These are phyloP conservation scores for Oryza brachyantha DNA, from an alignment of 176 grass and related monocot species.

Conservation along the genomic window DNA sequence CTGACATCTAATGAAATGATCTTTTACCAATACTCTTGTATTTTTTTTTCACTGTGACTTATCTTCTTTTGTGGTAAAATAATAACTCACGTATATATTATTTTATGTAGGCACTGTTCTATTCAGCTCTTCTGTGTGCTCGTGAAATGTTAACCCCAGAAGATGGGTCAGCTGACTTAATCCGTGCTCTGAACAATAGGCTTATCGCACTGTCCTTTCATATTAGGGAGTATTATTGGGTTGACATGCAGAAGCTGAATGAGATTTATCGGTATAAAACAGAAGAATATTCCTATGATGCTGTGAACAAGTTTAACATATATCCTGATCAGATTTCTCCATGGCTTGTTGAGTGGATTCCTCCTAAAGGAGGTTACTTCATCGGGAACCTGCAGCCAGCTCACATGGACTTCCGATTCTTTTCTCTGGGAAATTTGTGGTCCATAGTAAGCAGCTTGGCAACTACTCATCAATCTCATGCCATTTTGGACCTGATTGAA, in stretches of 20 bases:
- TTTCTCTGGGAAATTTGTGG: constrained; percentile 83
- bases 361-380: constrained; percentile 73
- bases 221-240: constrained; percentile 89
- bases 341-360: constrained; percentile 94
- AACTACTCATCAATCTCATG: constrained; percentile 71
- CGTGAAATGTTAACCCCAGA: constrained; percentile 84
- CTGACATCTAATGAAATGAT: neutral
- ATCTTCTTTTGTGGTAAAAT: neutral
- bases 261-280: constrained; percentile 96
- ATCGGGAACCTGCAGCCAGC: constrained; percentile 92
- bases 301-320: constrained; percentile 94
- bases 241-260: constrained; percentile 79
- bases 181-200: constrained; percentile 81
- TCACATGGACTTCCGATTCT: constrained; percentile 89
- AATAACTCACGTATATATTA: constrained; percentile 17
- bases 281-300: constrained; percentile 90
- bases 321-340: constrained; percentile 84
- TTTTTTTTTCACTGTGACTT: neutral
- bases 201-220: constrained; percentile 85
- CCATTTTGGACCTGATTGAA: constrained; percentile 84
- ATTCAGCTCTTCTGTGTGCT: constrained; percentile 80
- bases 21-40: neutral
- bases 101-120: constrained; percentile 74
- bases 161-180: constrained; percentile 89
- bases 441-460: constrained; percentile 82